Evolutionary conservation across 2,329 filamentous ascomycete species (phyloP).

Genomic region (Trichoderma sp.): DNA sequence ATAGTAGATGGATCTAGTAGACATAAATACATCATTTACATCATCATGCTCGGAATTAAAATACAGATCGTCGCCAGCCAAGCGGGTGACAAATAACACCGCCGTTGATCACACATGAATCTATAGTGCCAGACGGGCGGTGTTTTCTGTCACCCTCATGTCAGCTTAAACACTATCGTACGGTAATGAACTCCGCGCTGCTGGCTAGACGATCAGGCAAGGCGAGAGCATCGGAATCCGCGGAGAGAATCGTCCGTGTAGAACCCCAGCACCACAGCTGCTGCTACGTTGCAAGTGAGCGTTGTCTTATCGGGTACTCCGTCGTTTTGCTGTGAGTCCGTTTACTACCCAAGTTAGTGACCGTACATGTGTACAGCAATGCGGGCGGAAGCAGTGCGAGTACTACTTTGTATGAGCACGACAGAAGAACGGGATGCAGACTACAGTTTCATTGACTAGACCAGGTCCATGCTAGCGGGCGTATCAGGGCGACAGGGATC

Average conservation of each 20-base stretch:
- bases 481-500: constrained; percentile 3
- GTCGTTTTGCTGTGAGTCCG: background rate
- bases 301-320: background rate
- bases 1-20: background rate
- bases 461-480: background rate
- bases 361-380: background rate
- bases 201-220: background rate
- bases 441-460: background rate
- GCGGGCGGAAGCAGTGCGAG: background rate
- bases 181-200: background rate
- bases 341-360: background rate
- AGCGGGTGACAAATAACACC: no score
- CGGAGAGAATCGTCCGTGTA: background rate
- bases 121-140: no score
- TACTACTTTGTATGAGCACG: no score
- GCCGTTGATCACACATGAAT: no score
- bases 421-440: background rate
- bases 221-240: background rate
- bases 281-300: background rate
- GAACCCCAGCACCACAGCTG: background rate
- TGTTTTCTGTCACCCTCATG: no score
- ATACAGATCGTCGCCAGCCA: background rate
- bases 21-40: background rate
- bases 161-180: no score
- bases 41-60: no score